Evolutionary conservation across 768 basidiomycete species (phyloP).

Genomic region (Boletellus ananas): DNA sequence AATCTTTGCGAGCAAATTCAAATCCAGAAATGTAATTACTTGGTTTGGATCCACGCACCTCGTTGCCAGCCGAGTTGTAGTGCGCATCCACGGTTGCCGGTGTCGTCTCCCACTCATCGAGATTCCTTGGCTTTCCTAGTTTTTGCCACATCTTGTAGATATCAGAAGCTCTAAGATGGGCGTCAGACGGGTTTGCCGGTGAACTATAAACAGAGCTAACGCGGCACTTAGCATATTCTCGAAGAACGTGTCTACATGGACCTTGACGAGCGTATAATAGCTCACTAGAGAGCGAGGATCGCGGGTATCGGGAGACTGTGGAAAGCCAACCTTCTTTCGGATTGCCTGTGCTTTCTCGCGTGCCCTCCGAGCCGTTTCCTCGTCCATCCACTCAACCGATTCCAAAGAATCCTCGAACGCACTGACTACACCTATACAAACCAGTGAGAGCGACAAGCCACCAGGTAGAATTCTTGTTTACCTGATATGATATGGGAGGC

Average conservation of each 20-base stretch:
- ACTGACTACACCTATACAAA: conserved; percentile 62
- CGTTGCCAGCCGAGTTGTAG: conserved; percentile 82
- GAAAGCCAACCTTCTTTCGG: conserved; percentile 91
- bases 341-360: conserved; percentile 63
- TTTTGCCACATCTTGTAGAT: conserved; percentile 68
- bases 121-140: conserved; percentile 68
- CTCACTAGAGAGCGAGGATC: conserved; percentile 61
- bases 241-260: conserved; percentile 72
- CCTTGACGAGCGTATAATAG: conserved; percentile 72
- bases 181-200: conserved; percentile 5
- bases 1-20: conserved; percentile 45
- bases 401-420: conserved; percentile 78
- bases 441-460: conserved; percentile 1
- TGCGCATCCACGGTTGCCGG: conserved; percentile 87
- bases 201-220: conserved; percentile 31
- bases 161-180: conserved; percentile 46
- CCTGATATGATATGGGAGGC: conserved; percentile 81
- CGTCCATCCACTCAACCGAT: conserved; percentile 88
- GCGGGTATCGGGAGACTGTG: conserved; percentile 77
- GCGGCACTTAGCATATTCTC: conserved; percentile 70
- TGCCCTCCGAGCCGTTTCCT: conserved; percentile 73
- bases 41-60: conserved; percentile 42
- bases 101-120: conserved; percentile 82
- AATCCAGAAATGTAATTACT: neutral
- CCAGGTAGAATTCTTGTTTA: conserved; percentile 25